Evolutionary conservation across 106 monocot genomes (phyloP).

Genomic region (Vanilla planifolia): DNA sequence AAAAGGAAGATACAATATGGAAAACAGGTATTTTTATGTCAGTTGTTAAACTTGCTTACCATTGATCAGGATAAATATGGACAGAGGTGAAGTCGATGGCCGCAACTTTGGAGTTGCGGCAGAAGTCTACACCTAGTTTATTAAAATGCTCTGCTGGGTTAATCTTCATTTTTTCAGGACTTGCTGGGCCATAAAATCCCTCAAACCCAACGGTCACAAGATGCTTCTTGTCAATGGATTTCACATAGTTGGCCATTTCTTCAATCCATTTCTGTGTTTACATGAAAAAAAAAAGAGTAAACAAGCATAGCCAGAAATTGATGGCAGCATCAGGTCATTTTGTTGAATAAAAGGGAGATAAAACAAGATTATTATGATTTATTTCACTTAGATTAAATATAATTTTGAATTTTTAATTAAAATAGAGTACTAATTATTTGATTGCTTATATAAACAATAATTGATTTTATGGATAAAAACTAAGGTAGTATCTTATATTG

Average conservation of each 20-base stretch:
- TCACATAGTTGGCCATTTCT: conserved; percentile 78
- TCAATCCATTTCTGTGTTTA: conserved; percentile 78
- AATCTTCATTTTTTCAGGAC: conserved; percentile 39
- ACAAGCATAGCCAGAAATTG: neutral
- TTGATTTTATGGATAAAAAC: too few species aligned
- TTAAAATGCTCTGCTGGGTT: conserved; percentile 64
- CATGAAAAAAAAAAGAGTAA: neutral
- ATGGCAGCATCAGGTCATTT: too few species aligned
- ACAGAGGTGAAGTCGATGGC: conserved; percentile 70
- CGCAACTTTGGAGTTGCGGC: conserved; percentile 66
- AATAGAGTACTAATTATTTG: too few species aligned
- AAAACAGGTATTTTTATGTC: neutral
- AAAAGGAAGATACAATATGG: too few species aligned
- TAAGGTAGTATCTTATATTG: too few species aligned
- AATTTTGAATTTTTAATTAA: too few species aligned
- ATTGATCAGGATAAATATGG: conserved; percentile 77
- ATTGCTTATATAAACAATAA: too few species aligned
- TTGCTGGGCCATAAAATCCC: conserved; percentile 79
- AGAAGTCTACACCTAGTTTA: conserved; percentile 77
- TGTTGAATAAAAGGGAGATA: neutral
- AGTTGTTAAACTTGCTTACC: conserved; percentile 31
- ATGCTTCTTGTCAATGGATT: conserved; percentile 77
- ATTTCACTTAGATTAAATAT: too few species aligned
- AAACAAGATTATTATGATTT: too few species aligned
- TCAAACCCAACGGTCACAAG: conserved; percentile 79